Conservation (phyloP, 768 basidiomycete genomes). For the Russula vinacea region DNA sequence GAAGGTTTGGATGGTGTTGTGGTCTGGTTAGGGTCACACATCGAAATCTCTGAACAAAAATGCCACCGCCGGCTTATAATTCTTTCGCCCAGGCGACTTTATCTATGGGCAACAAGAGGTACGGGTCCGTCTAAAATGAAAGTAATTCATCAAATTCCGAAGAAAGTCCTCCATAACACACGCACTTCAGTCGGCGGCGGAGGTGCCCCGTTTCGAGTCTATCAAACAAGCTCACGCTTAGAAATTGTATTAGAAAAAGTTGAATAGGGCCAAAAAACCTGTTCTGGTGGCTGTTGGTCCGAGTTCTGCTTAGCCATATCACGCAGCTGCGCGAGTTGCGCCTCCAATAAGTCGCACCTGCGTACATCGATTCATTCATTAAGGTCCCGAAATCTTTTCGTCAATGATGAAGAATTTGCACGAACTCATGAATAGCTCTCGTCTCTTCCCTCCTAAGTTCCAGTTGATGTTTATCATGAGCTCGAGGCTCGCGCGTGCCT, state of each 20-base stretch:
- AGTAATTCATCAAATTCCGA: background rate
- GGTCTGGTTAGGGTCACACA: background rate
- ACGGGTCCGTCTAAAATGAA: background rate
- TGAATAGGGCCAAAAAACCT: constrained; percentile 25
- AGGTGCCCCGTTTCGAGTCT: constrained; percentile 1
- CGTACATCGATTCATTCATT: background rate
- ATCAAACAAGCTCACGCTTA: background rate
- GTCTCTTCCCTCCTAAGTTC: constrained; percentile 74
- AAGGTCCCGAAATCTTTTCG: too few relatives aligned
- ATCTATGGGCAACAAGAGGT: constrained; percentile 33
- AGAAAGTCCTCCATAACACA: background rate
- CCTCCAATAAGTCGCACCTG: constrained; percentile 73
- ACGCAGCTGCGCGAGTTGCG: constrained; percentile 57
- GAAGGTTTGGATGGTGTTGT: too few relatives aligned
- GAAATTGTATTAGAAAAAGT: background rate
- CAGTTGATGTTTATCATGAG: constrained; percentile 75
- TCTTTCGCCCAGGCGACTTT: constrained; percentile 63
- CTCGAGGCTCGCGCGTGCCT: constrained; percentile 82
- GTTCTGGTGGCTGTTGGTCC: constrained; percentile 12
- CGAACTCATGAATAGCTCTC: constrained; percentile 62
- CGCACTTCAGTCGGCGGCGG: constrained; percentile 11
- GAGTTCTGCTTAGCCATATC: constrained; percentile 19
- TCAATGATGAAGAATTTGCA: too few relatives aligned
- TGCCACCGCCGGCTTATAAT: too few relatives aligned
- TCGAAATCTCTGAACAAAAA: background rate